Percentiles rank a stretch among this genome's conserved stretches.
Evolutionary conservation across 768 basidiomycete genomes (phyloP).

Genomic region (Polyporus arcularius): DNA sequence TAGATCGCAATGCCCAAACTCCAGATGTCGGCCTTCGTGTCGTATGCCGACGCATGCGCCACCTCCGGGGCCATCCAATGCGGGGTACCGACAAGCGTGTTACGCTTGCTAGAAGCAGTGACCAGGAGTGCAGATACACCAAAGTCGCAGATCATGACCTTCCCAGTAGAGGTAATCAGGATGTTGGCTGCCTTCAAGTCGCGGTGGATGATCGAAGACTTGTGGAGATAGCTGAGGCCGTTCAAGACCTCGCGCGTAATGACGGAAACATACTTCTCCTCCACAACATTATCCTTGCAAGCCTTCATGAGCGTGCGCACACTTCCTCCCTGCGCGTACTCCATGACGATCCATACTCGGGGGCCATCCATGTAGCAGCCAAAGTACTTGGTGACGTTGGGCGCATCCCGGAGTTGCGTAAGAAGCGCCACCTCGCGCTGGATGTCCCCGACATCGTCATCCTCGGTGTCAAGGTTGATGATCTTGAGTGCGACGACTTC

Average conservation of each 20-base stretch:
- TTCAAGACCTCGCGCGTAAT: slow-evolving; percentile 88
- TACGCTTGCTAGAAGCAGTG: slow-evolving; percentile 85
- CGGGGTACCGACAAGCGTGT: slow-evolving; percentile 95
- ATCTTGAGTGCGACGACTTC: slow-evolving; percentile 96
- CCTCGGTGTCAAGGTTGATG: slow-evolving; percentile 95
- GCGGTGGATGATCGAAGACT: slow-evolving; percentile 91
- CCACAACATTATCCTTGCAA: slow-evolving; percentile 68
- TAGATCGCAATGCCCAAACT: slow-evolving; percentile 94
- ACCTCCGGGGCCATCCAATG: slow-evolving; percentile 99
- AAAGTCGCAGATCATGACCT: slow-evolving; percentile 97
- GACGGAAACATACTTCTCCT: slow-evolving; percentile 87
- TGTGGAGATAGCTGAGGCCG: slow-evolving; percentile 89
- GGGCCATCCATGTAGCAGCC: slow-evolving; percentile 96
- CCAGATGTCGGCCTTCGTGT: slow-evolving; percentile 98
- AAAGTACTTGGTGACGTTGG: slow-evolving; percentile 93
- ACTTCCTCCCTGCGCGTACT: slow-evolving; percentile 93
- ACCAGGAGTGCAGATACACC: slow-evolving; percentile 93
- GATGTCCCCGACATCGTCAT: slow-evolving; percentile 96
- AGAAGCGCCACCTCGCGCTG: slow-evolving; percentile 94
- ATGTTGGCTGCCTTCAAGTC: slow-evolving; percentile 99
- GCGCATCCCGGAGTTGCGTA: slow-evolving; percentile 84
- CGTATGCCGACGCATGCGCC: slow-evolving; percentile 88
- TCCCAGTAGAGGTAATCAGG: slow-evolving; percentile 83
- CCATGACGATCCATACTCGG: slow-evolving; percentile 99
- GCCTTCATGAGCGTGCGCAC: slow-evolving; percentile 93